A percentile compares a stretch with the other conserved stretches of the same genome.
Evolutionary conservation across 75 land plant genomes (phyloP).

Genomic region (Cupressus sempervirens): DNA sequence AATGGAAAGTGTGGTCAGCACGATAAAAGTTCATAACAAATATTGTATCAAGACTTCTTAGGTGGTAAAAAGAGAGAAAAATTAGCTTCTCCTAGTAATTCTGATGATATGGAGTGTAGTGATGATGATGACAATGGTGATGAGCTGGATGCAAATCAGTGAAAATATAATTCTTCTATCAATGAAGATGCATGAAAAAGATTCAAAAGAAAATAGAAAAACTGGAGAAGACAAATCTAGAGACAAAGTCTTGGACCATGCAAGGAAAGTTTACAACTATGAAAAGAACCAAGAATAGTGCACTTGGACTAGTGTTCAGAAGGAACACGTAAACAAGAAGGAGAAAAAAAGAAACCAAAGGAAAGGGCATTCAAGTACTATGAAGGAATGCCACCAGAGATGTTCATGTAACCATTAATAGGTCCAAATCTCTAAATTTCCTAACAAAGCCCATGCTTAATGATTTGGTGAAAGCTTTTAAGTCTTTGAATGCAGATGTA

Average conservation of each 20-base stretch:
- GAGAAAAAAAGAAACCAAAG: no score
- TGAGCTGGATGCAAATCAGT: conserved; percentile 16
- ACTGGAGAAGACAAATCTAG: conserved; percentile 77
- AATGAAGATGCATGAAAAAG: conserved; percentile 64
- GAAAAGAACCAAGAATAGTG: no score
- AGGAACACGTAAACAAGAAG: no score
- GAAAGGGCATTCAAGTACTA: conserved; percentile 66
- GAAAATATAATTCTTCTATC: conserved; percentile 44
- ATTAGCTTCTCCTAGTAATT: conserved; percentile 12
- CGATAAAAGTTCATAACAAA: neutral
- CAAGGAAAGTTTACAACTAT: conserved; percentile 59
- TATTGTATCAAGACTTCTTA: conserved; percentile 49
- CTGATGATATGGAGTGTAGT: conserved; percentile 21
- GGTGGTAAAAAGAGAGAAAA: conserved; percentile 31
- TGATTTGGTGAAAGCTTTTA: conserved; percentile 56
- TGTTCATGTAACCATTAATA: conserved; percentile 73
- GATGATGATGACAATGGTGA: conserved; percentile 14
- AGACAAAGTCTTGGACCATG: conserved; percentile 78
- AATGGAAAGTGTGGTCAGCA: no score
- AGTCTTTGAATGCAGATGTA: conserved; percentile 43
- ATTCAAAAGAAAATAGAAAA: conserved; percentile 55
- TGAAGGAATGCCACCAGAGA: conserved; percentile 64
- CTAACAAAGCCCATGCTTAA: conserved; percentile 66
- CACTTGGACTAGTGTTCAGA: no score
- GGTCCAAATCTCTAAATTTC: conserved; percentile 83